These are phyloP conservation scores for Coemansia sp. DNA, from an alignment of 192 early-diverging fungal species.

Conservation along the genomic window DNA sequence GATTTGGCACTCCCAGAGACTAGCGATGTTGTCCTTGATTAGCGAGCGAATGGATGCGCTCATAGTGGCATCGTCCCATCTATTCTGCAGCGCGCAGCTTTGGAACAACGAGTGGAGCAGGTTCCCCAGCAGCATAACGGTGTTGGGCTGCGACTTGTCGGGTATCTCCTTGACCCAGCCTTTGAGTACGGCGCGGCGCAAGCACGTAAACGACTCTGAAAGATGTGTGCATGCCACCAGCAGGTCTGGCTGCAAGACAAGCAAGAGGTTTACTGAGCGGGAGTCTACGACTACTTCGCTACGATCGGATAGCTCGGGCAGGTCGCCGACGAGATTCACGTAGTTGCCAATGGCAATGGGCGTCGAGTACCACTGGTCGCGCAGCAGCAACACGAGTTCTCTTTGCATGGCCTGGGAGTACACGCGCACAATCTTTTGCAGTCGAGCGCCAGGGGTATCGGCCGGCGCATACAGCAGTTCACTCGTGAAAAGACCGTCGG, in stretches of 20 bases:
- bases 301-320: slow-evolving; percentile 4
- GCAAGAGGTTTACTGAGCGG: slow-evolving; percentile 53
- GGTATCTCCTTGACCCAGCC: slow-evolving; percentile 60
- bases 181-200: slow-evolving; percentile 78
- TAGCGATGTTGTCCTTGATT: slow-evolving; percentile 60
- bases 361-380: slow-evolving; percentile 72
- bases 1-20: slow-evolving; percentile 75
- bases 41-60: slow-evolving; percentile 51
- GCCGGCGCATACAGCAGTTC: slow-evolving; percentile 9
- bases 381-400: slow-evolving; percentile 56
- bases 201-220: slow-evolving; percentile 75
- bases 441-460: slow-evolving; percentile 7
- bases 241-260: slow-evolving; percentile 79
- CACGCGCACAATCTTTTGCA: slow-evolving; percentile 43
- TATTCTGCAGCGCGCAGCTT: slow-evolving; percentile 57
- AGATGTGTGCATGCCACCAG: slow-evolving; percentile 78
- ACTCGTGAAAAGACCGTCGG: slow-evolving; percentile 28
- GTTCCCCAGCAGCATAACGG: slow-evolving; percentile 73
- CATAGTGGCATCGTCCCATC: slow-evolving; percentile 64
- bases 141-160: slow-evolving; percentile 51
- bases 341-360: slow-evolving; percentile 65
- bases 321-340: slow-evolving; percentile 52
- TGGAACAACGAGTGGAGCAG: slow-evolving; percentile 88
- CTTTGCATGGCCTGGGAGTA: slow-evolving; percentile 42
- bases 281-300: slow-evolving; percentile 59